Conservation (phyloP, 441 rosid species). For the Gossypium schwendimanii region DNA sequence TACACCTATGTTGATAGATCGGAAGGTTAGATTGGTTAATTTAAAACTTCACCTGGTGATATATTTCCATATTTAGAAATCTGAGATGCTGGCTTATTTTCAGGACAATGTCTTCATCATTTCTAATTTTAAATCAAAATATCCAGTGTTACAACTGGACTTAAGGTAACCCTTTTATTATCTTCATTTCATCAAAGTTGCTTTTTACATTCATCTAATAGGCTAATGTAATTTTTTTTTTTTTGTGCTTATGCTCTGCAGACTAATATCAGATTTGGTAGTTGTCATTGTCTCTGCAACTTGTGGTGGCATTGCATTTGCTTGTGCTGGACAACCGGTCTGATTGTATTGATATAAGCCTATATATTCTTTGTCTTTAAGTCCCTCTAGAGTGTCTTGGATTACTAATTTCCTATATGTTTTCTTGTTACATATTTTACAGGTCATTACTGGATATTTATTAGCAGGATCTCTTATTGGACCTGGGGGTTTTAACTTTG, state of each 20-base stretch:
- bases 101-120: constrained; percentile 92
- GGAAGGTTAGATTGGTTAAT: constrained; percentile 46
- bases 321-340: constrained; percentile 99
- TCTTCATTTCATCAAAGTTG: neutral
- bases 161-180: constrained; percentile 42
- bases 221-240: neutral
- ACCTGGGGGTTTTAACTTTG: constrained; percentile 91
- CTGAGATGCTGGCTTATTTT: constrained; percentile 4
- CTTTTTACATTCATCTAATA: constrained; percentile 2
- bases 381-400: constrained; percentile 12
- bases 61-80: constrained; percentile 10
- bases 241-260: constrained; percentile 23
- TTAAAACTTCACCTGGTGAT: neutral
- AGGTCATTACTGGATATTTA: constrained; percentile 95
- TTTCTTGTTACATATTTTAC: constrained; percentile 22
- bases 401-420: constrained; percentile 5
- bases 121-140: constrained; percentile 88
- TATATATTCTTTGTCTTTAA: constrained; percentile 4
- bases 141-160: constrained; percentile 81
- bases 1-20: constrained; percentile 77
- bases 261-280: constrained; percentile 91
- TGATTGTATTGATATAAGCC: constrained; percentile 20
- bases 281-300: constrained; percentile 93
- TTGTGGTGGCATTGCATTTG: constrained; percentile 98
- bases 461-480: constrained; percentile 92